Evolutionary conservation across 352 stramenopile genomes (phyloP).

Genomic region (Discostella stelligera): DNA sequence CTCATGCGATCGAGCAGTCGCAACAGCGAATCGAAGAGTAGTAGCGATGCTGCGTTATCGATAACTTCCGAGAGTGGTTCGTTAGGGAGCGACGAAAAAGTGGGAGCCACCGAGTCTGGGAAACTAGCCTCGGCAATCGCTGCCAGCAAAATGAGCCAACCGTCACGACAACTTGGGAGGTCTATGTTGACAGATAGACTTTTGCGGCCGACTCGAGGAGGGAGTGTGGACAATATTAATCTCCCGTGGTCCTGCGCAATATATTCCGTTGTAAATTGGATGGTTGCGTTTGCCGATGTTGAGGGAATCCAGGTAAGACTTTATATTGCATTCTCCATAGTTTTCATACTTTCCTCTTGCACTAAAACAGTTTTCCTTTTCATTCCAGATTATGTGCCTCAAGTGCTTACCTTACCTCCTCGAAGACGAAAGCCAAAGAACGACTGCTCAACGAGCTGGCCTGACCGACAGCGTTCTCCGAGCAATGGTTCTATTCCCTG

Average conservation of each 20-base stretch:
- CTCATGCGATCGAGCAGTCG: constrained; percentile 24
- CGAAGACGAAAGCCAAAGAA: constrained; percentile 75
- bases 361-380: not conserved
- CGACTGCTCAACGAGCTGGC: constrained; percentile 63
- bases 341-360: not conserved
- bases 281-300: constrained; percentile 76
- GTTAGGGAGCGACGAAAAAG: not conserved
- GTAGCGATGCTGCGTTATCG: constrained; percentile 15
- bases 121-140: not conserved
- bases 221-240: constrained; percentile 56
- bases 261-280: constrained; percentile 81
- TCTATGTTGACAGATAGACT: constrained; percentile 71
- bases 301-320: constrained; percentile 70
- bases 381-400: constrained; percentile 71
- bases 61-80: constrained; percentile 24
- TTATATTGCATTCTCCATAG: not conserved
- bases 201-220: constrained; percentile 52
- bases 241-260: constrained; percentile 77
- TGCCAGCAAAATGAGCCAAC: constrained; percentile 3
- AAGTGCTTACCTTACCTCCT: constrained; percentile 70
- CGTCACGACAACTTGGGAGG: constrained; percentile 24
- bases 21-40: constrained; percentile 23
- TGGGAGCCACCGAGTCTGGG: not conserved
- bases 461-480: constrained; percentile 73
- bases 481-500: constrained; percentile 76